A percentile compares a stretch with the other conserved stretches of the same genome.
phyloP scores from a whole-genome alignment of 2,329 filamentous ascomycete genomes.

The Cladophialophora chaetospira region DNA sequence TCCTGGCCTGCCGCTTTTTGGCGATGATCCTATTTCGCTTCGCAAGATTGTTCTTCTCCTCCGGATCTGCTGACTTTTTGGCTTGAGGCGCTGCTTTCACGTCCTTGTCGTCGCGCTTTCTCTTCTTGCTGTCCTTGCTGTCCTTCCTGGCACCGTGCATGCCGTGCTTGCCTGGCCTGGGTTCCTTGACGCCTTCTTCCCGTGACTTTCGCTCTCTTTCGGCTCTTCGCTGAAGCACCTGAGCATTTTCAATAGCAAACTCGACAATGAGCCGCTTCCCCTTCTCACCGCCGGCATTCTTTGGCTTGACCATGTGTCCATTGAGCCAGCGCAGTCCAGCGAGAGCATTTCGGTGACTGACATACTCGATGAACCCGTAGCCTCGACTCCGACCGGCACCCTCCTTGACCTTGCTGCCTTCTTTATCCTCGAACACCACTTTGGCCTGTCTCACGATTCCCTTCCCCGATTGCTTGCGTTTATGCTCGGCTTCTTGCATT shows the following conservation, averaged over 20 bases:
- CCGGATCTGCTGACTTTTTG: constrained; percentile 25
- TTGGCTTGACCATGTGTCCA: constrained; percentile 61
- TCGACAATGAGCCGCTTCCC: constrained; percentile 91
- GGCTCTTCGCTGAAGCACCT: constrained; percentile 81
- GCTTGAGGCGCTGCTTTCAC: constrained; percentile 4
- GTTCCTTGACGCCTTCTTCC: constrained; percentile 33
- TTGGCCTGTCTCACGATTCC: constrained; percentile 91
- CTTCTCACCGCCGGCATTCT: constrained; percentile 59
- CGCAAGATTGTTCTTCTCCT: constrained; percentile 57
- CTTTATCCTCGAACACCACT: constrained; percentile 79
- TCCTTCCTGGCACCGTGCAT: constrained; percentile 20
- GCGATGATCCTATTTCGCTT: constrained; percentile 77
- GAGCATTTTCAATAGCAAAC: constrained; percentile 96
- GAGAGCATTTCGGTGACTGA: constrained; percentile 86
- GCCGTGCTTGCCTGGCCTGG: constrained; percentile 40
- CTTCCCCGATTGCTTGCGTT: constrained; percentile 79
- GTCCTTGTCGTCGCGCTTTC: constrained; percentile 35
- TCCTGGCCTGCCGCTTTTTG: constrained; percentile 76
- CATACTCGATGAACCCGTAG: constrained; percentile 97
- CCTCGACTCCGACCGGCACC: constrained; percentile 81
- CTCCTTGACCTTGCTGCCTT: constrained; percentile 82
- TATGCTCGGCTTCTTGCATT: constrained; percentile 76
- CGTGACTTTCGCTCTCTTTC: constrained; percentile 57
- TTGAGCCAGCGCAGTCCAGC: constrained; percentile 96
- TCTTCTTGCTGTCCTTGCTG: constrained; percentile 41